Evolutionary conservation across 352 stramenopile species (phyloP).

Genomic region (Thraustochytrium striatum): DNA sequence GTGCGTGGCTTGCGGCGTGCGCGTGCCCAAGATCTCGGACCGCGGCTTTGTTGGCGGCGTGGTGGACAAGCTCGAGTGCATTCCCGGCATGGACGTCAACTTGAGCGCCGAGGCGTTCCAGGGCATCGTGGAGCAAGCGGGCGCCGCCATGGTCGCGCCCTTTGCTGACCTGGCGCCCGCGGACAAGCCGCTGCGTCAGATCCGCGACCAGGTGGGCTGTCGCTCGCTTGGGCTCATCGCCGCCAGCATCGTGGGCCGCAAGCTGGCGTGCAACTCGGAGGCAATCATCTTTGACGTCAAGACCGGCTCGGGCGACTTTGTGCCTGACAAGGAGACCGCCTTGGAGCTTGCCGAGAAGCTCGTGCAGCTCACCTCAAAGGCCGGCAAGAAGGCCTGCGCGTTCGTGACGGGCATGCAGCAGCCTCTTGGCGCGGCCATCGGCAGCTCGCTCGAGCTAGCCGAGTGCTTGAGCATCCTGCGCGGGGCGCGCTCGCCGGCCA

Average conservation of each 20-base stretch:
- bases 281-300: constrained; percentile 43
- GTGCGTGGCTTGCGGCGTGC: constrained; percentile 14
- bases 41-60: constrained; percentile 35
- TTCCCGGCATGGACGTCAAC: constrained; percentile 18
- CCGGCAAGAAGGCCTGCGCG: neutral
- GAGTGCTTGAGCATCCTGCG: constrained; percentile 32
- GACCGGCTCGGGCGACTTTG: constrained; percentile 5
- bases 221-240: neutral
- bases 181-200: neutral
- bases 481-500: neutral
- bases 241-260: constrained; percentile 3
- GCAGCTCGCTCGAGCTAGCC: constrained; percentile 31
- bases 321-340: neutral
- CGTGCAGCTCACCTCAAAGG: neutral
- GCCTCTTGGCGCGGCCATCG: constrained; percentile 34
- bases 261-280: neutral
- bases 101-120: neutral
- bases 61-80: constrained; percentile 43
- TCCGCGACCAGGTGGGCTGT: neutral
- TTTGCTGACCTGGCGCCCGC: constrained; percentile 31
- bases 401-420: constrained; percentile 44
- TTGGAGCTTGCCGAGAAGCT: constrained; percentile 34
- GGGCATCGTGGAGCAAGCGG: constrained; percentile 3
- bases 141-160: constrained; percentile 21
- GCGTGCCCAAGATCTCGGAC: constrained; percentile 44